A percentile compares a stretch with the other conserved stretches of the same genome.
Conservation (phyloP, 2,329 filamentous ascomycete genomes). For the Hysterium pulicare region DNA sequence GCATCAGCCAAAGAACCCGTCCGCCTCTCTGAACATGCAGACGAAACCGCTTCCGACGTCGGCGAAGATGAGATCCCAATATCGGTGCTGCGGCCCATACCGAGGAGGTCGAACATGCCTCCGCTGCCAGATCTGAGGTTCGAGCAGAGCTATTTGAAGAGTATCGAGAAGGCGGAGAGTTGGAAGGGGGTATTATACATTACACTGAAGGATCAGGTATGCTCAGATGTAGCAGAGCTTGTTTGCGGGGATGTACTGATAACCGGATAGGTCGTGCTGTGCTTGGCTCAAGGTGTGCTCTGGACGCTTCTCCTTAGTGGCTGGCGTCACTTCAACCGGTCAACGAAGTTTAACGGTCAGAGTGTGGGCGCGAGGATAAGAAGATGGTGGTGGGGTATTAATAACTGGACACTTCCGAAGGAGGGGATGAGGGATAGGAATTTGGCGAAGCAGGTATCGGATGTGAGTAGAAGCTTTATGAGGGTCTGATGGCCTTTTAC, state of each 20-base stretch:
- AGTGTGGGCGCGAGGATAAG: slow-evolving; percentile 73
- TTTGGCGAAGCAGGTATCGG: background rate
- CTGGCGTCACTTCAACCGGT: slow-evolving; percentile 87
- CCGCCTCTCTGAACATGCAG: slow-evolving; percentile 34
- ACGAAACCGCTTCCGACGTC: slow-evolving; percentile 46
- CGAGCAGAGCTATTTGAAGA: slow-evolving; percentile 95
- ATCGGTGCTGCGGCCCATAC: slow-evolving; percentile 57
- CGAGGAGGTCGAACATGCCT: slow-evolving; percentile 62
- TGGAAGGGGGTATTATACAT: slow-evolving; percentile 80
- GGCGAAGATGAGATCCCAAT: slow-evolving; percentile 68
- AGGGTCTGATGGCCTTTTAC: background rate
- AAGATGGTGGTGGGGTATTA: slow-evolving; percentile 93
- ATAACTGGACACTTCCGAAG: slow-evolving; percentile 66
- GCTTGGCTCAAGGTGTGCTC: slow-evolving; percentile 80
- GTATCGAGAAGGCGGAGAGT: slow-evolving; percentile 73
- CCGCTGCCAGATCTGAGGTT: slow-evolving; percentile 80
- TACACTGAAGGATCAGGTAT: slow-evolving; percentile 83
- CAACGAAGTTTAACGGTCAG: slow-evolving; percentile 71
- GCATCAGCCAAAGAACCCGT: slow-evolving; percentile 65
- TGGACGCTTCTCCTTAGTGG: slow-evolving; percentile 83
- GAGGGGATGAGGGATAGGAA: slow-evolving; percentile 3
- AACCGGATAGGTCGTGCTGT: slow-evolving; percentile 67
- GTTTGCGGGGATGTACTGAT: no score
- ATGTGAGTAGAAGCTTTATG: slow-evolving; percentile 1
- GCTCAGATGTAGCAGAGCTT: slow-evolving; percentile 15